Conservation (phyloP, 495 filamentous ascomycete species). For the Antarctomyces pellizariae region DNA sequence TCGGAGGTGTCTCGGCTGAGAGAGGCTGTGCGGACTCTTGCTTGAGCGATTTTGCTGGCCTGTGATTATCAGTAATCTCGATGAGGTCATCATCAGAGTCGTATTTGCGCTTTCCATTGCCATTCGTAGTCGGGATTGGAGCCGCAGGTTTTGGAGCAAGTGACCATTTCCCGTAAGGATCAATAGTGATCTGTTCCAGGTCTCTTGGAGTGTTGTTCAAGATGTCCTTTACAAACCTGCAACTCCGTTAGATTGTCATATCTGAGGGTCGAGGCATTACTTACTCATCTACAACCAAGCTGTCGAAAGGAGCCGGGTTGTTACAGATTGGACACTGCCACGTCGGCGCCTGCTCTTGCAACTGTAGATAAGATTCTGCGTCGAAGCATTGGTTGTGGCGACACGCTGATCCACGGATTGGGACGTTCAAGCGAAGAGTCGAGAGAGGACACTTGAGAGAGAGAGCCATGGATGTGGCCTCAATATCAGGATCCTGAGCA, state of each 20-base stretch:
- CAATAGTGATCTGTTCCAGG: slow-evolving; percentile 69
- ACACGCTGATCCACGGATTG: slow-evolving; percentile 58
- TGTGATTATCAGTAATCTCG: slow-evolving; percentile 30
- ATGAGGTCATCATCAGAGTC: slow-evolving; percentile 49
- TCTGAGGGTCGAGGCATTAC: slow-evolving; percentile 10
- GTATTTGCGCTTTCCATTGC: slow-evolving; percentile 13
- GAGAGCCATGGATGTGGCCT: slow-evolving; percentile 64
- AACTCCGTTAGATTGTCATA: slow-evolving; percentile 1
- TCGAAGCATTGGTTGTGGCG: slow-evolving; percentile 91
- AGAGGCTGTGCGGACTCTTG: too few relatives aligned
- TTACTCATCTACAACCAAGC: slow-evolving; percentile 68
- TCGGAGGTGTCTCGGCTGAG: slow-evolving; percentile 21
- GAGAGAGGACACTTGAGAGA: slow-evolving; percentile 84
- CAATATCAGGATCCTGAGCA: slow-evolving; percentile 69
- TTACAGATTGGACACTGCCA: slow-evolving; percentile 89
- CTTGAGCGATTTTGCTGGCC: background rate
- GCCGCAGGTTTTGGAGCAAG: slow-evolving; percentile 14
- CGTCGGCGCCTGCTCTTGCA: slow-evolving; percentile 88
- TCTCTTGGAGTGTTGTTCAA: slow-evolving; percentile 40
- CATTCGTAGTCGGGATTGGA: slow-evolving; percentile 7
- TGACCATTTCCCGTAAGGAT: slow-evolving; percentile 68
- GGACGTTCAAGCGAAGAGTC: slow-evolving; percentile 54
- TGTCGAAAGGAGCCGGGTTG: slow-evolving; percentile 58
- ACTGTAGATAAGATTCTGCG: slow-evolving; percentile 71
- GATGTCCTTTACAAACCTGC: slow-evolving; percentile 79